Evolutionary conservation across 2,329 filamentous ascomycete species (phyloP).

Genomic region (Celoporthe dispersa): DNA sequence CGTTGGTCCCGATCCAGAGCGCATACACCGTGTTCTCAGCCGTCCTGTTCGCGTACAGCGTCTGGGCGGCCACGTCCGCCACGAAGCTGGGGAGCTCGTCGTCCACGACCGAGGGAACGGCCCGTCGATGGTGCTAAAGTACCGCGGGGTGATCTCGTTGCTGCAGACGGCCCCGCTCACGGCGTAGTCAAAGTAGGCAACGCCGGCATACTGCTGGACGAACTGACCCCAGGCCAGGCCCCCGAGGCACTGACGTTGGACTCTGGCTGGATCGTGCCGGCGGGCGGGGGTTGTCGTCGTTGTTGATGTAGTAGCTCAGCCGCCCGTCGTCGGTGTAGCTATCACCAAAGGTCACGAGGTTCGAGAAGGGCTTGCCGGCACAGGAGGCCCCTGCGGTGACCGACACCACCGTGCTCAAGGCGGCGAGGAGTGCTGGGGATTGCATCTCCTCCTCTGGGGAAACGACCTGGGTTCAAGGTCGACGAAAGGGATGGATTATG

Average conservation of each 20-base stretch:
- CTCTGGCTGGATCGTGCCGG: conserved; percentile 54
- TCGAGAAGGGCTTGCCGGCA: conserved; percentile 54
- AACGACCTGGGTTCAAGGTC: neutral
- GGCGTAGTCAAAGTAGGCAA: conserved; percentile 69
- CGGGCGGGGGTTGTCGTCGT: conserved; percentile 66
- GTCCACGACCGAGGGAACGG: conserved; percentile 66
- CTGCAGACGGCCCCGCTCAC: conserved; percentile 74
- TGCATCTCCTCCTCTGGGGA: conserved; percentile 15
- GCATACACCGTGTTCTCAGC: conserved; percentile 70
- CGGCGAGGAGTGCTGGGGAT: neutral
- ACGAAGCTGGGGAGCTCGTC: conserved; percentile 64
- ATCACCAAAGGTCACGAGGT: conserved; percentile 73
- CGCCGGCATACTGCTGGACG: conserved; percentile 62
- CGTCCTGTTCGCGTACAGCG: conserved; percentile 50
- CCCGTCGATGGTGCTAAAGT: conserved; percentile 52
- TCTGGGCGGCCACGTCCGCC: conserved; percentile 50
- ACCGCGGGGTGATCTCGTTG: conserved; percentile 66
- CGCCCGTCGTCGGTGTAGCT: conserved; percentile 78
- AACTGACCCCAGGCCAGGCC: conserved; percentile 72
- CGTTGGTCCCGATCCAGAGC: conserved; percentile 83
- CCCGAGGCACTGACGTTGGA: conserved; percentile 63
- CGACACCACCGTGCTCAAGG: conserved; percentile 4
- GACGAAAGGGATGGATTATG: neutral
- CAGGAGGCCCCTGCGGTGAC: conserved; percentile 14
- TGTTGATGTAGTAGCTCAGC: conserved; percentile 62